Evolutionary conservation across 75 land plant species (phyloP).

Genomic region (Pseudotsuga menziesii): DNA sequence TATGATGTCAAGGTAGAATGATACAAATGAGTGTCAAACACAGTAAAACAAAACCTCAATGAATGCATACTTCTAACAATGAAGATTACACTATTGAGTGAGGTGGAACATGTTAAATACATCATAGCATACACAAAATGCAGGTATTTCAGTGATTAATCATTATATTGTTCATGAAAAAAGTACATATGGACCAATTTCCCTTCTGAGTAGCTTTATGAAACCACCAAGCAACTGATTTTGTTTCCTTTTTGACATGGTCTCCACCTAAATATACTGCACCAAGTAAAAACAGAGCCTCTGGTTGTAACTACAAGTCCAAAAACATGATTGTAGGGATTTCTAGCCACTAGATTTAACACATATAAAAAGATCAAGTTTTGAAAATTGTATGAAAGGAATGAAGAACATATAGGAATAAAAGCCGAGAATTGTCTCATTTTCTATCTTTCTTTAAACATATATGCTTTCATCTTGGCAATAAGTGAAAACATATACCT

Average conservation of each 20-base stretch:
- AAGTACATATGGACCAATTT: neutral
- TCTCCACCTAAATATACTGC: constrained; percentile 68
- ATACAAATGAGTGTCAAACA: no score
- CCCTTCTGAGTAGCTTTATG: constrained; percentile 83
- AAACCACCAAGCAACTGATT: constrained; percentile 81
- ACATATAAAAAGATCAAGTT: neutral
- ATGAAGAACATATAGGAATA: neutral
- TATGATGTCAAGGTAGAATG: no score
- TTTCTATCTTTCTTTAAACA: neutral
- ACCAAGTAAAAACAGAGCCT: constrained; percentile 74
- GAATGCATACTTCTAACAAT: no score
- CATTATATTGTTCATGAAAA: no score
- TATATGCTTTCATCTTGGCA: neutral
- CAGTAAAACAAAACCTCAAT: no score
- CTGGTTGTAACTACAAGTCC: constrained; percentile 70
- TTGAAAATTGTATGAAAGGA: neutral
- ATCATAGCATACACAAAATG: no score
- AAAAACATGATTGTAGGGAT: neutral
- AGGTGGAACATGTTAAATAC: no score
- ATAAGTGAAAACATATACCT: constrained; percentile 33
- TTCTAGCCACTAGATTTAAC: neutral
- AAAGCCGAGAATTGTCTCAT: neutral
- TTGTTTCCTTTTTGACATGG: constrained; percentile 53
- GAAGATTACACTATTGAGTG: no score
- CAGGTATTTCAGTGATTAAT: no score